Base-by-base conservation (phyloP, 2,329 filamentous ascomycete species). In the Botrytis sinoallii region DNA sequence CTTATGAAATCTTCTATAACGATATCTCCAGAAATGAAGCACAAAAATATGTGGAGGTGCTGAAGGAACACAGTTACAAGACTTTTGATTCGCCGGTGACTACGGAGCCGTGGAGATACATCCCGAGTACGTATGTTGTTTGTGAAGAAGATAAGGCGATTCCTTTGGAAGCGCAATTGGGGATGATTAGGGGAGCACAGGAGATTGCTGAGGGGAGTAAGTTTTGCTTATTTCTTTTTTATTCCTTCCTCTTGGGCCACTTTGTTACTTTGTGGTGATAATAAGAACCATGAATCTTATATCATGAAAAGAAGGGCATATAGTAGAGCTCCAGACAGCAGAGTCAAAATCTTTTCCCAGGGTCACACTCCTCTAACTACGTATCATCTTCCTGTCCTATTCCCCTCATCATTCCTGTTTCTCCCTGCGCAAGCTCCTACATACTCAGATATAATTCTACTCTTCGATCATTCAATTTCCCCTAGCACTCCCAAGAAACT, bases 71-170 rank as follows among this genome's bases (percentile, higher is more conserved):
- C 61, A 78, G 80, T 14, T 79, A 79, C 70, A 76, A 70, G 1
- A 76, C 75, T 1, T 78, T 82, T 60, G 70, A 59, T 44, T 80
- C 72, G 16, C 75, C 72, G 25, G 71, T 81, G 20, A 81, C 78
- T 0, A 81, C 82, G 52, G 81, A 81, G 25, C 82, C 82, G 0
- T 85, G 81, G 79, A 82, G 79, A 71, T 75, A 82, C 61, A 81
- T 85, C 38, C 81, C 83, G 2, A 80, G 77, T 42, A 83, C 83
- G 20, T 85, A 84, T 75, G 75, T 85, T 18, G 69, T 83, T n/a
- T 85, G 83, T 74, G 79, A 81, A 73, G 74, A 79, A 25, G 84
- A 85, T 71, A 77, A 78, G 40, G 83, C 83, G 6, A 81, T 84
- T 64, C 81, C 80, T 32, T 32, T 81, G 29, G 67, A 66, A 8